Evolutionary conservation across 2,329 filamentous ascomycete genomes (phyloP).

Genomic region (Trichothecium sympodiale): DNA sequence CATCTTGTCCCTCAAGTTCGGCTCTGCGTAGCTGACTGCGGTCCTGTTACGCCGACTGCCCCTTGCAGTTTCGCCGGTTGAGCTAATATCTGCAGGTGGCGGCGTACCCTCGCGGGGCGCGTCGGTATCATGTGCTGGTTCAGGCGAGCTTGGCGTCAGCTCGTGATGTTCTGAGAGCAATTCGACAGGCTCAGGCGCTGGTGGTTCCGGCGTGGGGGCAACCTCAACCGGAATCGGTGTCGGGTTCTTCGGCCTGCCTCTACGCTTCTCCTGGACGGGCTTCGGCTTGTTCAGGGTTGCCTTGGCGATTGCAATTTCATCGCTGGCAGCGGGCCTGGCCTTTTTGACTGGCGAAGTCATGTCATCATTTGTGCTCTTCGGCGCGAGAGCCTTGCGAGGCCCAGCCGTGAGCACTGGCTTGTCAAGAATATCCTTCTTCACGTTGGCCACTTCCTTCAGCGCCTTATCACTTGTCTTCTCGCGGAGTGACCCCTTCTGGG

Average conservation of each 20-base stretch:
- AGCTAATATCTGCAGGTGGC: constrained; percentile 46
- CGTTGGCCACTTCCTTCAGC: constrained; percentile 33
- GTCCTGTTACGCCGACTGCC: constrained; percentile 56
- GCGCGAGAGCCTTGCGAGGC: constrained; percentile 36
- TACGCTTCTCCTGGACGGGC: constrained; percentile 12
- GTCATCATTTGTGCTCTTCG: constrained; percentile 50
- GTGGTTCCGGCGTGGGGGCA: constrained; percentile 7
- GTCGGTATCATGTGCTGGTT: constrained; percentile 22
- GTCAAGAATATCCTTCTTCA: constrained; percentile 28
- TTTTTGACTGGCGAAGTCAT: constrained; percentile 47
- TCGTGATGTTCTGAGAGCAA: constrained; percentile 16
- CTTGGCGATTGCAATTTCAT: constrained; percentile 29
- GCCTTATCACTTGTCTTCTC: constrained; percentile 27
- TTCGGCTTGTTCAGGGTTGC: constrained; percentile 19
- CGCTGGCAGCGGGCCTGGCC: constrained; percentile 11
- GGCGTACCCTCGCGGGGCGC: constrained; percentile 40
- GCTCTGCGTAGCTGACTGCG: constrained; percentile 71
- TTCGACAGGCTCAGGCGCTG: constrained; percentile 8
- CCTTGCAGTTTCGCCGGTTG: constrained; percentile 45
- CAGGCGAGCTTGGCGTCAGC: constrained; percentile 38
- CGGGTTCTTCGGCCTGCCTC: constrained; percentile 15
- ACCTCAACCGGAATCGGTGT: constrained; percentile 11
- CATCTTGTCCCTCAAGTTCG: constrained; percentile 75
- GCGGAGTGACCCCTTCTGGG: constrained; percentile 17
- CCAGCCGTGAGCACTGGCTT: constrained; percentile 15